A percentile compares a stretch with the other conserved stretches of the same genome.
Evolutionary conservation across 345 rosid species (phyloP).

Genomic region (Raphanus sativus): DNA sequence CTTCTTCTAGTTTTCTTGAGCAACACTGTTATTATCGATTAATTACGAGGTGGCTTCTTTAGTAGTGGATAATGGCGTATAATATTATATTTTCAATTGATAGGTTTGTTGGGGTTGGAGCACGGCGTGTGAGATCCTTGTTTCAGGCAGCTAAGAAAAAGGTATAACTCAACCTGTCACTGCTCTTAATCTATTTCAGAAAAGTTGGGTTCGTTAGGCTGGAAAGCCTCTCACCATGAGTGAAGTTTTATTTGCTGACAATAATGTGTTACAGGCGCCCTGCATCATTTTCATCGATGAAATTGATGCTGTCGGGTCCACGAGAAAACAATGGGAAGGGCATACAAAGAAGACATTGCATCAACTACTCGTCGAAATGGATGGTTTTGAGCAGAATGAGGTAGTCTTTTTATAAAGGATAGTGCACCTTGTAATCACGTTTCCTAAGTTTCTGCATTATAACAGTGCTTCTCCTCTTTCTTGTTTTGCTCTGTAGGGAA

Average conservation of each 20-base stretch:
- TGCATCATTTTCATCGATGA: constrained; percentile 98
- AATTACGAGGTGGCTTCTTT: not conserved
- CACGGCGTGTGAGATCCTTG: constrained; percentile 92
- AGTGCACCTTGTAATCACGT: not conserved
- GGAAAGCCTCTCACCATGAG: not conserved
- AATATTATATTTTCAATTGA: constrained; percentile 22
- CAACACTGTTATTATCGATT: not conserved
- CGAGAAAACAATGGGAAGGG: constrained; percentile 99
- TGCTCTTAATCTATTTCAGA: not conserved
- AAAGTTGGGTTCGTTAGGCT: not conserved
- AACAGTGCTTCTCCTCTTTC: constrained; percentile 10
- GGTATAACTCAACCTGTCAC: constrained; percentile 45
- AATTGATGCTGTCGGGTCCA: constrained; percentile 98
- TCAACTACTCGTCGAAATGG: constrained; percentile 98
- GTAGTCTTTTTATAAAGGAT: constrained; percentile 37
- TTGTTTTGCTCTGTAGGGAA: constrained; percentile 57
- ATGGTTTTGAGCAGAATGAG: constrained; percentile 99
- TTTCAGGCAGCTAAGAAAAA: constrained; percentile 98
- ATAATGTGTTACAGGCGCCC: constrained; percentile 72
- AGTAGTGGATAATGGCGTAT: not conserved
- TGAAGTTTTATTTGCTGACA: constrained; percentile 7
- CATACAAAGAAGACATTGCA: constrained; percentile 98
- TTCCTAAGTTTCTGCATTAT: not conserved
- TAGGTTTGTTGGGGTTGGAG: constrained; percentile 99
- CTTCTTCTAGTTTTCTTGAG: constrained; percentile 10